phyloP scores from a whole-genome alignment of 352 stramenopile species.

The Paralagenidium karlingii region DNA sequence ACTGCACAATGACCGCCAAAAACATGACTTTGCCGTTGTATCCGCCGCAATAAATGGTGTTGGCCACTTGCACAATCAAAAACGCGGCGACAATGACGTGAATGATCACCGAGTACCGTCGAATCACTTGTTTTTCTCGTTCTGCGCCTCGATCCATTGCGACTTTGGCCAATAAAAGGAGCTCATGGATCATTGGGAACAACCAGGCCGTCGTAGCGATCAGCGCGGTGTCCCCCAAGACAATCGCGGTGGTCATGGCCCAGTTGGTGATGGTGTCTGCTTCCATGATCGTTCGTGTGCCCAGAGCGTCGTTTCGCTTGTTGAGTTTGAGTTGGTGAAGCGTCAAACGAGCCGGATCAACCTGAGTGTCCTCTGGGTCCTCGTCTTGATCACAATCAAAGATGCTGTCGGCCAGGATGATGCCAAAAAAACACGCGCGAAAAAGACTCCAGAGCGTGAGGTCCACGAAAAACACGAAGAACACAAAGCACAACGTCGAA shows the following conservation, averaged over 20 bases:
- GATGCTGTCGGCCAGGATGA: too few species aligned
- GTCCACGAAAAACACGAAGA: conserved; percentile 50
- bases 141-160: conserved; percentile 21
- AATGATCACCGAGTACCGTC: conserved; percentile 19
- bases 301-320: too few species aligned
- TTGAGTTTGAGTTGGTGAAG: too few species aligned
- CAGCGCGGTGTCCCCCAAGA: conserved; percentile 26
- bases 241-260: too few species aligned
- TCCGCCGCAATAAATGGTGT: conserved; percentile 28
- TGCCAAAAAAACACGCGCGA: conserved; percentile 23
- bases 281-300: too few species aligned
- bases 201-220: conserved; percentile 31
- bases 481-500: conserved; percentile 29
- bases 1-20: conserved; percentile 18
- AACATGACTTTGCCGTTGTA: conserved; percentile 24
- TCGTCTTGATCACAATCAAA: too few species aligned
- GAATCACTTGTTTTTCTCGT: conserved; percentile 9
- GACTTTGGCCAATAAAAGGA: conserved; percentile 19
- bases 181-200: conserved; percentile 26
- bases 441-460: conserved; percentile 42
- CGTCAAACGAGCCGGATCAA: too few species aligned
- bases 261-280: too few species aligned
- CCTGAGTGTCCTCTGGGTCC: too few species aligned
- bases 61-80: conserved; percentile 11
- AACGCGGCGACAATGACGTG: conserved; percentile 22